Evolutionary conservation across 1,139 yeast species (phyloP), one percentile per base, ranked within the genome.

Genomic region (Yamadazyma diddensiae): DNA sequence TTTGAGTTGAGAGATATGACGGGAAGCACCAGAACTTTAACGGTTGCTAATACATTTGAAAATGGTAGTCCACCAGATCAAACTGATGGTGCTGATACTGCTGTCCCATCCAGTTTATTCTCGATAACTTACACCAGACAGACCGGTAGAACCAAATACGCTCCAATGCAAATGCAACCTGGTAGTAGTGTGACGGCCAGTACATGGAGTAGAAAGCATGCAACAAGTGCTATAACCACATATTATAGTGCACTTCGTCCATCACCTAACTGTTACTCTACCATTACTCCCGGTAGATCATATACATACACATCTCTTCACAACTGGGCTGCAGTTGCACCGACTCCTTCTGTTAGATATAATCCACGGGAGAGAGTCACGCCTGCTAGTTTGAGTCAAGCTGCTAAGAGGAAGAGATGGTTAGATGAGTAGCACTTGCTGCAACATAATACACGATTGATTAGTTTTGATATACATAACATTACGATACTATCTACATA

Each of bases 161-260:
- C 97, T 1, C 95, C 96, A 31, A 87, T 88, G 95, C 96, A 87
- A 60, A 57, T 67, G 38, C 49, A 87, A 60, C 96, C 97, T 6
- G 84, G 80, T 4, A 53, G 83, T 2, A 67, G 59, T 6, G 77
- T 86, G 10, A 82, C 95, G 1, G 78, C 75, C 15, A 67, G 80
- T 3, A 60, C 80, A 3, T 82, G 86, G 84, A 53, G 77, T 2
- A 68, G 76, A 50, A 62, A 69, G 43, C 81, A 61, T 53, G 79
- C 90, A 13, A 73, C 90, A 1, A 77, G 87, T 41, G 65, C 82
- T 0, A 87, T 81, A 17, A 70, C 85, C 0, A 15, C 29, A 9
- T 57, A 53, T 35, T 78, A 65, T 47, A 79, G 76, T 3, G 60
- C 81, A 0, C 36, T 59, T 16, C 47, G 50, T 6, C 47, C 55